Base-by-base conservation (phyloP, 768 basidiomycete genomes). In the Podaxis sp. region DNA sequence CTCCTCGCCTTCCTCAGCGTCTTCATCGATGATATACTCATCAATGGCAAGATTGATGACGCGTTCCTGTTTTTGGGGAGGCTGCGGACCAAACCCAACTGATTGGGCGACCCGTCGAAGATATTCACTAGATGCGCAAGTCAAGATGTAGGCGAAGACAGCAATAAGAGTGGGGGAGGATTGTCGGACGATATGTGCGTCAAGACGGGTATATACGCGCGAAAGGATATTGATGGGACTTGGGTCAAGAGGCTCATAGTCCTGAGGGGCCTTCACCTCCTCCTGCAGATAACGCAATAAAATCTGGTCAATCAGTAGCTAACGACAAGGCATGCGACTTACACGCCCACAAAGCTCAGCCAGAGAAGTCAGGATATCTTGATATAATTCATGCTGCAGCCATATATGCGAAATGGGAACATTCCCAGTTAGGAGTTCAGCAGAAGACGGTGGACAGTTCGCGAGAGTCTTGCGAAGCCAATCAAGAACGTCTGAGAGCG, bases 91-190 rank as follows among this genome's bases (percentile, higher is more conserved):
- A 64, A 77, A 87, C 0, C 90, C 89, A 19, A 93, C 80, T 3
- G 87, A 85, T 22, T 73, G 76, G 52, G 85, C 86, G 0, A 93
- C 72, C 28, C 79, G 71, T 44, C 81, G 76, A 46, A 93, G 76
- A 65, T 90, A 92, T 58, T 85, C 84, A 24, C 77, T 79, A 0
- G 90, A 92, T 0, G 86, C 77, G 40, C 76, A 75, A 0, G 87
- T 84, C 42, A 94, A 75, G n/a, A 92, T 80, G 65, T 84, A 89
- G 0, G 91, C 89, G 48, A 90, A 74, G 8, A 82, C 77, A 1
- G 88, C 86, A 19, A 72, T 78, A 59, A 89, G 75, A 15, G 69
- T 67, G 3, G 69, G 74, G 0, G 80, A 71, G 1, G 91, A 86
- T 52, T 80, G 81, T 1, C 77, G 78, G 52, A 85, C 83, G 24